Conservation (phyloP, 176 grass and related monocot genomes). For the Eremochloa ophiuroides region DNA sequence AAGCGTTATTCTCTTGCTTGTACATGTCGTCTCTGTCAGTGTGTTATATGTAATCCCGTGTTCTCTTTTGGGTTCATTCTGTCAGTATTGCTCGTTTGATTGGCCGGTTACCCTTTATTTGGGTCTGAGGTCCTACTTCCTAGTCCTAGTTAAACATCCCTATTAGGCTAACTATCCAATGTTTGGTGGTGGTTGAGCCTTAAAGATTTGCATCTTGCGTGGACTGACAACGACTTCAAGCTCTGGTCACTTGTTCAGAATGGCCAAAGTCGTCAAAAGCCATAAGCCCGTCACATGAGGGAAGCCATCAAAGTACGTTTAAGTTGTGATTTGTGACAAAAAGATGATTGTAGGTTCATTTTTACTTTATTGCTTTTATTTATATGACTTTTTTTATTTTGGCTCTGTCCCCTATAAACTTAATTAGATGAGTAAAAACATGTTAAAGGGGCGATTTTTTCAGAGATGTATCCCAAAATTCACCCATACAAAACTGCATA, state of each 20-base stretch:
- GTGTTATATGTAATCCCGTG: too few relatives aligned
- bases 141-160: not conserved
- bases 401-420: not conserved
- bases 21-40: too few relatives aligned
- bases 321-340: not conserved
- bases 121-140: not conserved
- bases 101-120: not conserved
- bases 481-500: too few relatives aligned
- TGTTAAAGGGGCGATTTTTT: too few relatives aligned
- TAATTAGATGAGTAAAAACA: not conserved
- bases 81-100: not conserved
- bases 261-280: not conserved
- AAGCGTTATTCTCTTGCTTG: too few relatives aligned
- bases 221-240: not conserved
- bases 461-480: too few relatives aligned
- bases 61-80: not conserved
- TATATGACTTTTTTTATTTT: not conserved
- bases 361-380: not conserved
- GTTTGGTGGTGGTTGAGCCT: not conserved
- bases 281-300: not conserved
- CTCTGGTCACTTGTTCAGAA: not conserved
- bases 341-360: not conserved
- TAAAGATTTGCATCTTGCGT: not conserved
- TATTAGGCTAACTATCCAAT: too few relatives aligned
- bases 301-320: not conserved